Conservation (phyloP, 805 yeast genomes). For the Schwanniomyces pseudopolymorphus region DNA sequence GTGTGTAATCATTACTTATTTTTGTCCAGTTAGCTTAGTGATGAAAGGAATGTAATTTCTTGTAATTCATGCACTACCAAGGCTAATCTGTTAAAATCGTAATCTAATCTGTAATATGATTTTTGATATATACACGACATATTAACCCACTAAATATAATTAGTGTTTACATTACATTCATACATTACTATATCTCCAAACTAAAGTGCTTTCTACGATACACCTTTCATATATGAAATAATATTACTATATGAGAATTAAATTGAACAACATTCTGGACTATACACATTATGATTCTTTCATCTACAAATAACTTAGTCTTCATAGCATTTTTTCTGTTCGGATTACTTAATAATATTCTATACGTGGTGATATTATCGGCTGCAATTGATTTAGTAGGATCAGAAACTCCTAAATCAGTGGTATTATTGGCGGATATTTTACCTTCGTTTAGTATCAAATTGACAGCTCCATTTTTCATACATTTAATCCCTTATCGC, state of each 20-base stretch:
- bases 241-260: too few species aligned
- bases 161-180: neutral
- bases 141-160: neutral
- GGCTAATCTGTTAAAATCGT: neutral
- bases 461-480: constrained; percentile 72
- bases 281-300: neutral
- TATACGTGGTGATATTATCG: constrained; percentile 86
- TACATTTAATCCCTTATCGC: constrained; percentile 62
- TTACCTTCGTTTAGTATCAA: constrained; percentile 78
- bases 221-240: neutral
- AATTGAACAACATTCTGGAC: neutral
- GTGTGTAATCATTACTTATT: too few species aligned
- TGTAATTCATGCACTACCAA: too few species aligned
- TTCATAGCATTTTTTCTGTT: constrained; percentile 71
- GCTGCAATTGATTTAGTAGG: constrained; percentile 95
- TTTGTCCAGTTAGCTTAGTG: too few species aligned
- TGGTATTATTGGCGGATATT: constrained; percentile 83
- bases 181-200: neutral
- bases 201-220: neutral
- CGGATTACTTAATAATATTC: constrained; percentile 84
- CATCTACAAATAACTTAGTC: constrained; percentile 9
- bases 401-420: constrained; percentile 75
- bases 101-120: neutral
- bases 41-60: too few species aligned
- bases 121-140: neutral